Conservation (phyloP, 164 flowering plant species). For the Dillenia turbinata region DNA sequence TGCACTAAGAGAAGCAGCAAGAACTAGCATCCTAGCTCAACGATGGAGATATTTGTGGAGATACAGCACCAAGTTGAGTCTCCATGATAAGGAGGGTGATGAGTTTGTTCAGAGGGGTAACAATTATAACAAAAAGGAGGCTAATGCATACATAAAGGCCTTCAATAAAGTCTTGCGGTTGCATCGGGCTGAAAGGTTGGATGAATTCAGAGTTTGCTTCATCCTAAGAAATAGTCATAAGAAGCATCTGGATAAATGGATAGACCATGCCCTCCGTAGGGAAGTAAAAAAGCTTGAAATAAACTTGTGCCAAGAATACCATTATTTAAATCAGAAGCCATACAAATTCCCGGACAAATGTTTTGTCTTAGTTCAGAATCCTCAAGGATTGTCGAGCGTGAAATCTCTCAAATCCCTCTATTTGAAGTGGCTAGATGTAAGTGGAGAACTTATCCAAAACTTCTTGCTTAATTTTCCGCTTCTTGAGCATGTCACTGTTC, state of each 20-base stretch:
- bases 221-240: not conserved
- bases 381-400: not conserved
- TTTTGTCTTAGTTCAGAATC: not conserved
- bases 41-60: constrained; percentile 10
- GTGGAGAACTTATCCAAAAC: constrained; percentile 5
- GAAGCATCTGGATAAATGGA: constrained; percentile 11
- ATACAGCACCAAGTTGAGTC: not conserved
- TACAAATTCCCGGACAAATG: not conserved
- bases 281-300: constrained; percentile 6
- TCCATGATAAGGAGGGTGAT: not conserved
- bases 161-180: constrained; percentile 6
- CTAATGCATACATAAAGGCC: not conserved
- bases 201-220: constrained; percentile 5
- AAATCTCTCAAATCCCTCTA: not conserved
- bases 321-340: not conserved
- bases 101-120: not conserved
- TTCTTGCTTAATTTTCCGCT: constrained; percentile 4
- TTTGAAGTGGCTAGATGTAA: not conserved
- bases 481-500: not conserved
- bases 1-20: constrained; percentile 2
- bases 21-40: constrained; percentile 5
- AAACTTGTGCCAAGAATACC: not conserved
- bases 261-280: not conserved
- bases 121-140: not conserved
- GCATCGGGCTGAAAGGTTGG: not conserved